phyloP scores from a whole-genome alignment of 208 protist genomes.

The Naegleria lovaniensis region DNA sequence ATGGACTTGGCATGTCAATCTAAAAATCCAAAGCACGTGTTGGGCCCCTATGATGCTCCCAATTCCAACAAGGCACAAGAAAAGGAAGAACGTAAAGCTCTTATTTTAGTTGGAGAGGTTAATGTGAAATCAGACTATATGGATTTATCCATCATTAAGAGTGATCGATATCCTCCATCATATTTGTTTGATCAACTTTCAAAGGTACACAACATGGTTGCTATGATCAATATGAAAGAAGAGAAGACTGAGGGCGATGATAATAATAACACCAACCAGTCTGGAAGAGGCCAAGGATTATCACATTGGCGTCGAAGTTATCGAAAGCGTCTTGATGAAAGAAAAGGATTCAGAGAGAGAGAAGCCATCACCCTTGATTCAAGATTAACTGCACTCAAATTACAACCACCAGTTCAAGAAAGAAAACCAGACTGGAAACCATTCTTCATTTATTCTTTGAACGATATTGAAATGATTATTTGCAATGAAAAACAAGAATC shows the following conservation, averaged over 20 bases:
- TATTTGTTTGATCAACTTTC: background rate
- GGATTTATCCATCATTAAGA: background rate
- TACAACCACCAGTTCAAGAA: background rate
- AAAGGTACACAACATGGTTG: background rate
- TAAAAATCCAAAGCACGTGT: background rate
- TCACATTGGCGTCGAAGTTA: background rate
- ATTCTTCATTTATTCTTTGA: background rate
- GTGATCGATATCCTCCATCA: background rate
- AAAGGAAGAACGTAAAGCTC: background rate
- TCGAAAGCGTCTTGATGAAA: background rate
- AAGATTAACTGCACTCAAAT: background rate
- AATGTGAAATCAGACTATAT: background rate
- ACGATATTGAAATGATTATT: background rate
- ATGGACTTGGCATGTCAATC: background rate
- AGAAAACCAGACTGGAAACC: conserved; percentile 2
- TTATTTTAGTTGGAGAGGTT: background rate
- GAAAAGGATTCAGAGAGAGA: background rate
- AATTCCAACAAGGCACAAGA: background rate
- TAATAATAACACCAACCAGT: background rate
- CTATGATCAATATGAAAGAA: background rate
- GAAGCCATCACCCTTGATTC: background rate
- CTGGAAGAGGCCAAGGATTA: background rate
- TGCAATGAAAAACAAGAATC: background rate
- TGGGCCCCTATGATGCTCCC: background rate
- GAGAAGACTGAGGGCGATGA: background rate